Conservation (phyloP, 2,329 filamentous ascomycete species). For the Pleoardoris graminearum region DNA sequence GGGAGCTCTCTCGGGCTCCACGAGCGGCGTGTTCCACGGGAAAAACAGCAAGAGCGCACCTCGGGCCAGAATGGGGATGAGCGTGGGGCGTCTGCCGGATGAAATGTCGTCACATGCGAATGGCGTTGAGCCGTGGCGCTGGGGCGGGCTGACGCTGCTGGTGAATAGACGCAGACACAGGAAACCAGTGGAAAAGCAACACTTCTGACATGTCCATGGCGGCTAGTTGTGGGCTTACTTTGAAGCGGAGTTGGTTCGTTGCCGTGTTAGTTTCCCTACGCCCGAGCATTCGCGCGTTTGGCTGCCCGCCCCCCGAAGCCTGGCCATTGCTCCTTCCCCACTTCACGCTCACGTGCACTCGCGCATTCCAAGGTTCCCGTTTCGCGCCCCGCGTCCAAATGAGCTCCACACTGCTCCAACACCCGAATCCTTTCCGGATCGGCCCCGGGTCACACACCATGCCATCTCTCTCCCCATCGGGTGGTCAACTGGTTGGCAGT, state of each 20-base stretch:
- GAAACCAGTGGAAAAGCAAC: not conserved
- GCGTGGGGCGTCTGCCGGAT: not conserved
- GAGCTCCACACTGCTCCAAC: not conserved
- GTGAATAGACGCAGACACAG: not conserved
- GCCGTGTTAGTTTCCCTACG: slow-evolving; percentile 8
- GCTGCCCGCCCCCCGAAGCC: not conserved
- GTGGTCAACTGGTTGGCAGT: too few relatives aligned
- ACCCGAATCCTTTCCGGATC: not conserved
- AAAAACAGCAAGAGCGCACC: not conserved
- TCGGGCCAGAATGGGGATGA: not conserved
- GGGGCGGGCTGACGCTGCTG: not conserved
- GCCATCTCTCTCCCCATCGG: too few relatives aligned
- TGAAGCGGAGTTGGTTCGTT: slow-evolving; percentile 3
- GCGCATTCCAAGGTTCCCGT: too few relatives aligned
- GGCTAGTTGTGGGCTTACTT: slow-evolving; percentile 5
- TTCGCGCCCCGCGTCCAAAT: not conserved
- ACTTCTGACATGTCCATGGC: slow-evolving; percentile 1
- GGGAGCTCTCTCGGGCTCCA: not conserved
- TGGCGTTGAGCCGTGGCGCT: not conserved
- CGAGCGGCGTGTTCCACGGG: not conserved
- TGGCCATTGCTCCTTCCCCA: slow-evolving; percentile 1
- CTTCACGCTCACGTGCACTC: slow-evolving; percentile 5
- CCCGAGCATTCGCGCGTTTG: slow-evolving; percentile 2
- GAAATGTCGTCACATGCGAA: slow-evolving; percentile 1
- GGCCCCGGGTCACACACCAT: not conserved